phyloP scores from a whole-genome alignment of 371 early-diverging fungal species.

The Zopfochytrium polystomum region DNA sequence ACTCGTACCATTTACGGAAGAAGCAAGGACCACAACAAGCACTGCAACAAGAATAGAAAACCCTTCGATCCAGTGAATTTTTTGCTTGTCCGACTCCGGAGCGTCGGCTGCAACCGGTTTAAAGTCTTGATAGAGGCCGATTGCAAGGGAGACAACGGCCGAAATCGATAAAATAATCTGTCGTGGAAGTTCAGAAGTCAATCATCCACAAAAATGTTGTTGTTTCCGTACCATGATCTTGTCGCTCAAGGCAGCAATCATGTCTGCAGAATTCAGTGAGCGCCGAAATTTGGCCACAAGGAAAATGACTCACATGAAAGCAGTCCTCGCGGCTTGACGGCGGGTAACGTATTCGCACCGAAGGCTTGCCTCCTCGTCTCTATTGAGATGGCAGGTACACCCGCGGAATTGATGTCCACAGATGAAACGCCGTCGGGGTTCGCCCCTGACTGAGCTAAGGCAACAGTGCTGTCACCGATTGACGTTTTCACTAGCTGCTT shows the following conservation, averaged over 20 bases:
- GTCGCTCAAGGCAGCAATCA: constrained; percentile 81
- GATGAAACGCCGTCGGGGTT: neutral
- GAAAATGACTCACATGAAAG: constrained; percentile 4
- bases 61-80: constrained; percentile 60
- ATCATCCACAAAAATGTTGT: constrained; percentile 6
- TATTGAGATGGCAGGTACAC: neutral
- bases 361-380: constrained; percentile 6
- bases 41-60: constrained; percentile 71
- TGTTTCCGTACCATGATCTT: constrained; percentile 66
- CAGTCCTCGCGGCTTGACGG: neutral
- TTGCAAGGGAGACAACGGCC: constrained; percentile 76
- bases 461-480: neutral
- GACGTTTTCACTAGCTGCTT: too few species aligned
- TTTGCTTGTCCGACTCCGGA: constrained; percentile 15
- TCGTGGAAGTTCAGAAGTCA: too few species aligned
- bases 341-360: constrained; percentile 14
- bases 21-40: constrained; percentile 69
- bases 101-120: constrained; percentile 5
- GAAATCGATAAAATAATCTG: constrained; percentile 49
- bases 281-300: constrained; percentile 8
- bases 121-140: constrained; percentile 76
- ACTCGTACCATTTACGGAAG: constrained; percentile 60
- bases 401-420: neutral
- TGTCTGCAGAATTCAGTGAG: constrained; percentile 29
- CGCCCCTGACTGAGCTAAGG: neutral